phyloP scores from a whole-genome alignment of 2,329 filamentous ascomycete genomes.

The Ilyonectria mors-panacis region DNA sequence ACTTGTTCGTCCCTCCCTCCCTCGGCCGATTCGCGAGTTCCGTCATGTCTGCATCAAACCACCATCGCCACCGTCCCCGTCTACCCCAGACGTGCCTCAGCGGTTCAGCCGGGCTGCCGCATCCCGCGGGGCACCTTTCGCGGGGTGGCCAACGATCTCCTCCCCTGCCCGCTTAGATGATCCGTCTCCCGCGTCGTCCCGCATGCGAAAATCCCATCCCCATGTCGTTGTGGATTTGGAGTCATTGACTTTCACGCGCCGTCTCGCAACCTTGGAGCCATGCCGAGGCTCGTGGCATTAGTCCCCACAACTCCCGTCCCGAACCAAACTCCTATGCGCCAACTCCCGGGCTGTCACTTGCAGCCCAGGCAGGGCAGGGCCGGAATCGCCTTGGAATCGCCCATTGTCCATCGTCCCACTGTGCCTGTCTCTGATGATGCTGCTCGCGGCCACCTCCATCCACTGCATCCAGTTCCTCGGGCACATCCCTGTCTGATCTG shows the following conservation, averaged over 20 bases:
- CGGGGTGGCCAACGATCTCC: slow-evolving; percentile 15
- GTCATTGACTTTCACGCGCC: slow-evolving; percentile 19
- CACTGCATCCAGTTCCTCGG: slow-evolving; percentile 1
- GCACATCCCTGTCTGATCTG: slow-evolving; percentile 31
- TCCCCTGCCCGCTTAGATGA: slow-evolving; percentile 34
- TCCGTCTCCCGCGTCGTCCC: slow-evolving; percentile 3
- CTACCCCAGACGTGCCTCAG: slow-evolving; percentile 21
- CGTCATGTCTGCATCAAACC: slow-evolving; percentile 19
- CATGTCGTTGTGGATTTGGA: neutral
- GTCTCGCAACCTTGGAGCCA: slow-evolving; percentile 14
- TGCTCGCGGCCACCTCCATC: neutral
- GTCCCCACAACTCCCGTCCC: slow-evolving; percentile 18
- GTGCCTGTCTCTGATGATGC: slow-evolving; percentile 13
- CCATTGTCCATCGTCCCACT: slow-evolving; percentile 4
- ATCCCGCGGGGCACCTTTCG: slow-evolving; percentile 25
- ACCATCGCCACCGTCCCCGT: slow-evolving; percentile 8
- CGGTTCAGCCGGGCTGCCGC: slow-evolving; percentile 17
- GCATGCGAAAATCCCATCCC: slow-evolving; percentile 24
- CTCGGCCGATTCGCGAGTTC: slow-evolving; percentile 38
- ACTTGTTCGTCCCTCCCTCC: slow-evolving; percentile 20
- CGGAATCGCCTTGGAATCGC: neutral
- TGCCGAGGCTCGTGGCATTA: slow-evolving; percentile 22
- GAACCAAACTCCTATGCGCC: slow-evolving; percentile 9
- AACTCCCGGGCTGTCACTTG: slow-evolving; percentile 17
- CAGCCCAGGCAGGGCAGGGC: neutral